A percentile compares a stretch with the other conserved stretches of the same genome.
Conservation (phyloP, 768 basidiomycete species). For the Hericium alpestre region DNA sequence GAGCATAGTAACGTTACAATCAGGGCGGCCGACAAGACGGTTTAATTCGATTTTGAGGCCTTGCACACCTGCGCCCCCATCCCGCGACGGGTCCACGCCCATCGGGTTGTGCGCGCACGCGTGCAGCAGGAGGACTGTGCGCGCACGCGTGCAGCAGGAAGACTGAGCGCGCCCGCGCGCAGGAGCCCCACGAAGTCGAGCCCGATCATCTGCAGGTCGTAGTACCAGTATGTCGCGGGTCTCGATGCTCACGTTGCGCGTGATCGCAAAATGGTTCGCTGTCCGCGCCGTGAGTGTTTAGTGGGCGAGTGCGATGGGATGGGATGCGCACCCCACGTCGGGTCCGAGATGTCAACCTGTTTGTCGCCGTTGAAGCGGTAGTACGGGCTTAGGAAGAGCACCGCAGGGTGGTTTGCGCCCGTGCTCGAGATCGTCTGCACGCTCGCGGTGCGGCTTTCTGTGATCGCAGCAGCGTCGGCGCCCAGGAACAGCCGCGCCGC, state of each 20-base stretch:
- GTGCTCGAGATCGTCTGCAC: conserved; percentile 95
- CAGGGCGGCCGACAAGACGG: no score
- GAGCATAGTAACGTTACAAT: no score
- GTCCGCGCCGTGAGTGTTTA: neutral
- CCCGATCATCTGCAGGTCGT: conserved; percentile 80
- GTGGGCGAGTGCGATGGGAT: conserved; percentile 19
- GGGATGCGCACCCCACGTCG: conserved; percentile 76
- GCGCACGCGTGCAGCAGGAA: conserved; percentile 89
- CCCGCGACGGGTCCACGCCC: conserved; percentile 83
- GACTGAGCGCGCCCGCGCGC: conserved; percentile 63
- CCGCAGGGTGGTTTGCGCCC: conserved; percentile 90
- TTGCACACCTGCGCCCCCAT: no score
- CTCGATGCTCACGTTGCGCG: conserved; percentile 81
- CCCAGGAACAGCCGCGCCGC: conserved; percentile 82
- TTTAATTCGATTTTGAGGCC: no score
- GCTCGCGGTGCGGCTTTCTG: conserved; percentile 60
- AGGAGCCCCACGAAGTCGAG: conserved; percentile 73
- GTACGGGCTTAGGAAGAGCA: conserved; percentile 74
- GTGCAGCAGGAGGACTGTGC: conserved; percentile 84
- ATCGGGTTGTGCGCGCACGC: conserved; percentile 97
- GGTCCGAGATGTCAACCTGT: conserved; percentile 76
- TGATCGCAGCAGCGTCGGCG: conserved; percentile 54
- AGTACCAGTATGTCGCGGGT: conserved; percentile 91
- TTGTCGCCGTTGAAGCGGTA: conserved; percentile 62
- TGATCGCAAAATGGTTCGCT: conserved; percentile 88